phyloP scores from a whole-genome alignment of 352 stramenopile species.

The Phytopythium mirpurense region DNA sequence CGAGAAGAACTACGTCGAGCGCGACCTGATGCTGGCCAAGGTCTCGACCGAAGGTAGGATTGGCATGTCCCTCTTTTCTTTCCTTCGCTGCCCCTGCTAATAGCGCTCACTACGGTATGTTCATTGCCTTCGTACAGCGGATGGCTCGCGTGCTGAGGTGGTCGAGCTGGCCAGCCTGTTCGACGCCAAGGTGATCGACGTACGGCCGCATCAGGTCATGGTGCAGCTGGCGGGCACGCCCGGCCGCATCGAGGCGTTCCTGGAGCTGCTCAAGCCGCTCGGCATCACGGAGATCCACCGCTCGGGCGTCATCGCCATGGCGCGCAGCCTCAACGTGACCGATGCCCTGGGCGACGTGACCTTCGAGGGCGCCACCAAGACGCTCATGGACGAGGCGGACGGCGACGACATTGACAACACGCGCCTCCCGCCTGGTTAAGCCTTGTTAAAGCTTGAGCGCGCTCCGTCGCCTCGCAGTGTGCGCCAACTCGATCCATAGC shows the following conservation, averaged over 20 bases:
- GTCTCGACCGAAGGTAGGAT: slow-evolving; percentile 73
- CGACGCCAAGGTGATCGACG: slow-evolving; percentile 84
- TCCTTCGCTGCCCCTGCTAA: too few relatives aligned
- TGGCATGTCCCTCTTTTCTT: too few relatives aligned
- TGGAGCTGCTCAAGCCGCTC: slow-evolving; percentile 77
- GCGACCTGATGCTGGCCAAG: slow-evolving; percentile 86
- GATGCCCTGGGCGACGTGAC: slow-evolving; percentile 62
- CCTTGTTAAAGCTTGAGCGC: not conserved
- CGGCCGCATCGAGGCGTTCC: slow-evolving; percentile 73
- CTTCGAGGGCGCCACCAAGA: slow-evolving; percentile 71
- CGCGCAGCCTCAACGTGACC: slow-evolving; percentile 53
- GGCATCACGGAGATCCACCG: slow-evolving; percentile 84
- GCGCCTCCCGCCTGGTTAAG: slow-evolving; percentile 63
- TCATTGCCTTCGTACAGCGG: slow-evolving; percentile 31
- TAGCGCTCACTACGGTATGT: too few relatives aligned
- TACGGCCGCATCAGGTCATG: slow-evolving; percentile 79
- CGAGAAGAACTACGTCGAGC: slow-evolving; percentile 82
- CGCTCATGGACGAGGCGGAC: slow-evolving; percentile 63
- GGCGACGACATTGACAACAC: slow-evolving; percentile 61
- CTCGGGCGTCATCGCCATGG: slow-evolving; percentile 83
- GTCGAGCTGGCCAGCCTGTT: slow-evolving; percentile 81
- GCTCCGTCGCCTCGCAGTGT: not conserved
- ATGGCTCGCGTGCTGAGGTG: slow-evolving; percentile 64
- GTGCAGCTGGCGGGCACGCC: slow-evolving; percentile 75
- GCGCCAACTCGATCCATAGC: not conserved